Base-by-base conservation (phyloP, 345 rosid genomes). In the Arabidopsis thaliana region DNA sequence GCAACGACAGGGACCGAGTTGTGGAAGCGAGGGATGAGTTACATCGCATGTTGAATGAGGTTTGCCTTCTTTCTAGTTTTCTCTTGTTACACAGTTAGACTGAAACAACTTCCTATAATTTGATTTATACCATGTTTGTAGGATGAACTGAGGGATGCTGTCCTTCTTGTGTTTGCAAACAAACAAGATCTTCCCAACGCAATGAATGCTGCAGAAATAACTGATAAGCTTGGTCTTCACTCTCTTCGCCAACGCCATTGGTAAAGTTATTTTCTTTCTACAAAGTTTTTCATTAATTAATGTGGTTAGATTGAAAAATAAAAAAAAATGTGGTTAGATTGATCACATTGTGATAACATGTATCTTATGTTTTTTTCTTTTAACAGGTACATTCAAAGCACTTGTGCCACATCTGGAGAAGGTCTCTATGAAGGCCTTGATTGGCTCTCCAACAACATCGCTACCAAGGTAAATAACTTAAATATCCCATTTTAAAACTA, bases 131-230 rank as follows among this genome's bases (percentile, higher is more conserved):
- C 37, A 0, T 56, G 22, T 12, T 81, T 41, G 44, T 78, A 88
- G 91, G 96, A 93, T 84, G 96, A 90, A 79, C 75, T 93, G 78
- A 86, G 94, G 70, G 94, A 88, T 78, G 96, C 93, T 70, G 93
- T 90, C 63, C 83, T 93, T 79, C 94, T 93, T 53, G 97, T 93
- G 55, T 90, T 90, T 80, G 94, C 97, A 13, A 90, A 93, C 90
- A 92, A 90, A 70, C 93, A 90, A 81, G 97, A 92, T 85, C 96
- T 93, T 84, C 96, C 91, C 8, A 90, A 90, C 71, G 97, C 97
- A 70, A 92, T 92, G 97, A 90, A 92, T 80, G 96, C 97, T 64
- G 96, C 96, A 28, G 96, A 92, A 73, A 92, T 92, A 77, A 90
- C 96, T 69, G 96, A 92, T 75, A 92, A 90, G 87, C 97, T 91